Percentiles rank a stretch among this genome's conserved stretches.
phyloP scores from a whole-genome alignment of 257 asterid genomes.

The Misopates orontium region DNA sequence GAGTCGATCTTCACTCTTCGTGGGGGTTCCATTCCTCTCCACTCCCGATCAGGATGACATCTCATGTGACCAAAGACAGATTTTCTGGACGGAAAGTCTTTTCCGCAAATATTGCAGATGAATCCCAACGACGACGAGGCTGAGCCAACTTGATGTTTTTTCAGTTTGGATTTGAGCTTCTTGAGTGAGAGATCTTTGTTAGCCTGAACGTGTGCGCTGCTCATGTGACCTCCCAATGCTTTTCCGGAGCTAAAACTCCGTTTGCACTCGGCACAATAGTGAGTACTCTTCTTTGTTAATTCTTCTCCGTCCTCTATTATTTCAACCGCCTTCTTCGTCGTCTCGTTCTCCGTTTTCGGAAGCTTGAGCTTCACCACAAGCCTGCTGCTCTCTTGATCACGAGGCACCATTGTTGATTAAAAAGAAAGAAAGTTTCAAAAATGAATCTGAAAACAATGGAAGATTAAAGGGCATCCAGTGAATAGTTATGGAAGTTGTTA shows the following conservation, averaged over 20 bases:
- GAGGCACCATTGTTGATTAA: neutral
- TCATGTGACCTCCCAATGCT: slow-evolving; percentile 81
- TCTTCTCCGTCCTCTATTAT: neutral
- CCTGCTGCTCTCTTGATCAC: too few species aligned
- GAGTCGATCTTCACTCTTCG: neutral
- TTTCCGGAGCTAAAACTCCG: slow-evolving; percentile 59
- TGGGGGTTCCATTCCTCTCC: slow-evolving; percentile 65
- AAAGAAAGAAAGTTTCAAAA: neutral
- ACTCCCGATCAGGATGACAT: slow-evolving; percentile 59
- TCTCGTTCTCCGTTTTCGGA: neutral
- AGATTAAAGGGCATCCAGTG: too few species aligned
- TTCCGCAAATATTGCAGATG: slow-evolving; percentile 26
- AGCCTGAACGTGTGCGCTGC: slow-evolving; percentile 79
- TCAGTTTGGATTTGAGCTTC: slow-evolving; percentile 30
- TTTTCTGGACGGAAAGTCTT: slow-evolving; percentile 38
- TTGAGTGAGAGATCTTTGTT: slow-evolving; percentile 33
- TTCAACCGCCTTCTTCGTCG: neutral
- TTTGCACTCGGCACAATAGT: slow-evolving; percentile 48
- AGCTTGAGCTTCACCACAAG: slow-evolving; percentile 13
- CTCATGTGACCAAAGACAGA: slow-evolving; percentile 72
- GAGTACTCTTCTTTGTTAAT: slow-evolving; percentile 14
- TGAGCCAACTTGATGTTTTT: neutral
- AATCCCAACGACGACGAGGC: neutral
- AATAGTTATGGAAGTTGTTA: slow-evolving; percentile 29
- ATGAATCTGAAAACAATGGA: neutral